Percentiles rank a stretch among this genome's conserved stretches.
Conservation (phyloP, 805 yeast genomes). For the Pichia cephalocereana region DNA sequence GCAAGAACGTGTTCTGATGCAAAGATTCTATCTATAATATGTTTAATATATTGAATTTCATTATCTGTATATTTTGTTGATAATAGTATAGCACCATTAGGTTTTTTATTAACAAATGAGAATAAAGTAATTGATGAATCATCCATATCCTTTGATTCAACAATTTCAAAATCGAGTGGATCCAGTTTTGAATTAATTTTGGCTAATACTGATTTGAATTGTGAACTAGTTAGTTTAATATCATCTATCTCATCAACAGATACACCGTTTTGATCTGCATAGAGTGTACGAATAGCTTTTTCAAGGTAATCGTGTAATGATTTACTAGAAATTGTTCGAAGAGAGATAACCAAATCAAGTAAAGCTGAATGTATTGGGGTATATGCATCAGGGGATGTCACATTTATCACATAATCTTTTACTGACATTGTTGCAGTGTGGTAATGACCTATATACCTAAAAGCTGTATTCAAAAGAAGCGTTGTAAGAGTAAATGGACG, state of each 20-base stretch:
- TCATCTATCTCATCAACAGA: not conserved
- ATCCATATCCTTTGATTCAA: slow-evolving; percentile 23
- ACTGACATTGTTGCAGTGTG: too few relatives aligned
- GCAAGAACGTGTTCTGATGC: slow-evolving; percentile 11
- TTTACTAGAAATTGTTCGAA: not conserved
- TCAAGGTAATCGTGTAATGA: not conserved
- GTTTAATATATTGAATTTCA: slow-evolving; percentile 39
- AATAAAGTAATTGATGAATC: slow-evolving; percentile 23
- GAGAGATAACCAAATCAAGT: not conserved
- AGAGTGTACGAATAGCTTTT: slow-evolving; percentile 4
- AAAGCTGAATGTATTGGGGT: not conserved
- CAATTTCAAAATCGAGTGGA: slow-evolving; percentile 33
- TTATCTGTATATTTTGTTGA: slow-evolving; percentile 28
- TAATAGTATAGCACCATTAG: slow-evolving; percentile 30
- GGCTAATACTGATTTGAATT: slow-evolving; percentile 3
- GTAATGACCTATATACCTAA: too few relatives aligned
- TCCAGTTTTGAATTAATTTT: slow-evolving; percentile 18
- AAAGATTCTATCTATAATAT: slow-evolving; percentile 32
- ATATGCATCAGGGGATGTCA: not conserved
- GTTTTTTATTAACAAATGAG: slow-evolving; percentile 32
- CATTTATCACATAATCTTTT: not conserved
- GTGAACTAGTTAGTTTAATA: not conserved
- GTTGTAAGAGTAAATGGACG: too few relatives aligned
- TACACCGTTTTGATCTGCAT: not conserved
- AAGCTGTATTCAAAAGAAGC: too few relatives aligned